Evolutionary conservation across 2,329 filamentous ascomycete genomes (phyloP).

Genomic region (Laburnicola sp.): DNA sequence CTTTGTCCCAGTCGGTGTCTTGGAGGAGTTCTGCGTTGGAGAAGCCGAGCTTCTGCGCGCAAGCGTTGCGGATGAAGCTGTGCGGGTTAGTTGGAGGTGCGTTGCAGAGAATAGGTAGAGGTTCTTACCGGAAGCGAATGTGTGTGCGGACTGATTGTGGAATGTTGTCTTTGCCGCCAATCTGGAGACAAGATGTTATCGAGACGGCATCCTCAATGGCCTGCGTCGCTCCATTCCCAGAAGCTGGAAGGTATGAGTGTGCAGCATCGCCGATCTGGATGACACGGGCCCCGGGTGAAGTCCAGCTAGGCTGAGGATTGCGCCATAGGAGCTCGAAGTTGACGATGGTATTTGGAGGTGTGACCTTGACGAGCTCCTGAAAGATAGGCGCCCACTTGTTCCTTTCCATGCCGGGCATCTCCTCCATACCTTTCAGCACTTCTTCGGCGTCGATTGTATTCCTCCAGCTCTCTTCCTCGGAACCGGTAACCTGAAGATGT

Average conservation of each 20-base stretch:
- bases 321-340: slow-evolving; percentile 55
- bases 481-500: slow-evolving; percentile 46
- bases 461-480: slow-evolving; percentile 52
- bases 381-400: slow-evolving; percentile 52
- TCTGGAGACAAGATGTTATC: slow-evolving; percentile 51
- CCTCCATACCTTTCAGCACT: slow-evolving; percentile 51
- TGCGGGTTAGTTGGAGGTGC: slow-evolving; percentile 2
- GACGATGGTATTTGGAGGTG: slow-evolving; percentile 52
- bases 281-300: slow-evolving; percentile 48
- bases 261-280: slow-evolving; percentile 52
- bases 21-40: slow-evolving; percentile 53
- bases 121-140: slow-evolving; percentile 46
- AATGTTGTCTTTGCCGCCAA: slow-evolving; percentile 48
- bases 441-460: slow-evolving; percentile 52
- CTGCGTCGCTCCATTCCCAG: slow-evolving; percentile 52
- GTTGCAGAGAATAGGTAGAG: not conserved
- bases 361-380: slow-evolving; percentile 50
- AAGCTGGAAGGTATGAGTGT: slow-evolving; percentile 52
- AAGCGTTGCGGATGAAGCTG: slow-evolving; percentile 53
- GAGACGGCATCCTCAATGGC: slow-evolving; percentile 54
- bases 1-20: slow-evolving; percentile 54
- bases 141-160: slow-evolving; percentile 47
- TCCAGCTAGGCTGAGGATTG: slow-evolving; percentile 52
- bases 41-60: slow-evolving; percentile 55
- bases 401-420: slow-evolving; percentile 47